Base-by-base conservation (phyloP, 352 stramenopile genomes). In the Pelagophyceae sp. region DNA sequence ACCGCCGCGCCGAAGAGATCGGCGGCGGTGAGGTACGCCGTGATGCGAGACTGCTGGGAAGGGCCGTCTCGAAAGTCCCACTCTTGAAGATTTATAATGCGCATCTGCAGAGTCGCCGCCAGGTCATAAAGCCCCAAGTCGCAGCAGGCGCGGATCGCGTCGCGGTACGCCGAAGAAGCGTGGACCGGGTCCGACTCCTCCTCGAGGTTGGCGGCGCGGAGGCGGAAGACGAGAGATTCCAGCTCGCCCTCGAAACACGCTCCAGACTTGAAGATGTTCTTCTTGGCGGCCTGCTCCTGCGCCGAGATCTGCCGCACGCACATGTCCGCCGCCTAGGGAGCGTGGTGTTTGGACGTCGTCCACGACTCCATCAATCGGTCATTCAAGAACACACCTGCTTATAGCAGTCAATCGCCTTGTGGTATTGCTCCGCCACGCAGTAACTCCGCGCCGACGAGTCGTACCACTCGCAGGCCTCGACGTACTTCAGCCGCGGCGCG, bases 1-100 rank as follows among this genome's bases (percentile, higher is more conserved):
- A 29, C 61, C 15, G 61, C 61, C 3, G 61, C 61, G 61, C 61
- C 61, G 61, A 40, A 71, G 15, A 71, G 17, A 29, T 71, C 61
- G n/a, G 61, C 61, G 3, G 61, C 61, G 61, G 15, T 37, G 29
- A 27, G 29, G 29, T 37, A 37, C 3, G 37, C 31, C 11, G 61
- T 40, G 45, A 11, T 23, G 45, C 45, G 11, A 23, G 11, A 23
- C 11, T 54, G 11, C 23, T 54, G 11, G 45, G 11, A 23, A 23
- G 23, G 45, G 11, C 11, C 11, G 45, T 54, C 45, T n/a, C n/a
- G n/a, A n/a, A n/a, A n/a, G n/a, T n/a, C n/a, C n/a, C n/a, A n/a
- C n/a, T n/a, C n/a, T n/a, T n/a, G n/a, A 11, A 65, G 29, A n/a
- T 33, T 17, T 1, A 29, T 31, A 15, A 71, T 40, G 61, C 61